phyloP scores from a whole-genome alignment of 1,284 basidiomycete genomes.

The Anthracocystis panici-leucophaei region DNA sequence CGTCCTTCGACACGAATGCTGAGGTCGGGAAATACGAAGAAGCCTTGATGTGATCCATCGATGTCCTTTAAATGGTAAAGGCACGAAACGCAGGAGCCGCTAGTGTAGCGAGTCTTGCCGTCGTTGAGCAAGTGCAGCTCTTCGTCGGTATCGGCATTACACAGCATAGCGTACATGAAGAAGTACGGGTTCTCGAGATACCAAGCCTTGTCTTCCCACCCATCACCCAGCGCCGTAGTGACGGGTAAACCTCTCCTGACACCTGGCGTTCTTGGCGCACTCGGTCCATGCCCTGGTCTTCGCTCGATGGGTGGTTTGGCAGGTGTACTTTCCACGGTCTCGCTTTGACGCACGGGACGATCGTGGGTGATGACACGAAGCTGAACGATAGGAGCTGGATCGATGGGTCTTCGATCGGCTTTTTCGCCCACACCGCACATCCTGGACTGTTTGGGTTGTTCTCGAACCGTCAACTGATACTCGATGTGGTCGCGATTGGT shows the following conservation, averaged over 20 bases:
- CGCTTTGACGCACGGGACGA: constrained; percentile 35
- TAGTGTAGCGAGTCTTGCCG: constrained; percentile 88
- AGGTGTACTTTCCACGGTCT: constrained; percentile 17
- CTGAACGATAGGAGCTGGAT: constrained; percentile 96
- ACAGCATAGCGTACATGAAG: constrained; percentile 68
- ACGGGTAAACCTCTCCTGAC: constrained; percentile 57
- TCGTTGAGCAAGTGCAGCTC: constrained; percentile 94
- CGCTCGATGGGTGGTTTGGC: constrained; percentile 45
- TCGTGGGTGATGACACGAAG: constrained; percentile 79
- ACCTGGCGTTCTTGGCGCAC: constrained; percentile 27
- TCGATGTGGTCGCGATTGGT: constrained; percentile 59
- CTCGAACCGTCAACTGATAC: constrained; percentile 61
- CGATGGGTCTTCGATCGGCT: constrained; percentile 91
- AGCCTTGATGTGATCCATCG: constrained; percentile 80
- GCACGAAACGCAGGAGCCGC: constrained; percentile 88
- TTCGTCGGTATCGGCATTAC: constrained; percentile 74
- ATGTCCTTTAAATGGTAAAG: constrained; percentile 95
- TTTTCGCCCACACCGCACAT: constrained; percentile 74
- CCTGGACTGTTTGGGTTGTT: constrained; percentile 66
- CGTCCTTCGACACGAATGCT: constrained; percentile 82
- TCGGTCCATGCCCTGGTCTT: constrained; percentile 35
- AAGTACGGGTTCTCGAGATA: constrained; percentile 66
- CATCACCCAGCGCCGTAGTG: constrained; percentile 53
- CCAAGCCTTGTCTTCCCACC: constrained; percentile 68
- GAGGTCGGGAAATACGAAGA: constrained; percentile 70